Evolutionary conservation across 495 filamentous ascomycete species (phyloP), one percentile per base, ranked within the genome.

Genomic region (Aspergillus diversus): DNA sequence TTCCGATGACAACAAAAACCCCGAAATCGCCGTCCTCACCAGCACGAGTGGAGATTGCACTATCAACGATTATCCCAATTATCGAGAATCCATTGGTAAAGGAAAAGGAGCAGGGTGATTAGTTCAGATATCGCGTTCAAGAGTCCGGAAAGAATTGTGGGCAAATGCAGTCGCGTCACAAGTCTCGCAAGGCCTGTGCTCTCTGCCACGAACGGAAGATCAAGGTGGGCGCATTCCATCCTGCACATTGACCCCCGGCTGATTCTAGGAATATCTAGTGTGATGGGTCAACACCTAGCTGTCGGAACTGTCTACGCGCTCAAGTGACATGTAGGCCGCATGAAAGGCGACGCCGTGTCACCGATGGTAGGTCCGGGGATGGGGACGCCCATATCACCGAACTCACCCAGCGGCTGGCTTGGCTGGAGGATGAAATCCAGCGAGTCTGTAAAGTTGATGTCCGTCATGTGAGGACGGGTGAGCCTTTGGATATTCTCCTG

Each of bases 171-270:
- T 55, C 52, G 13, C 52, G 52, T 34, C 17, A 32, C 8, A 55
- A 55, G 32, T 55, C 52, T 16, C 52, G 52, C 5, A 55, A 55
- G 52, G 52, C 52, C 21, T 55, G 52, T 55, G 52, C 52, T 55
- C 52, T 55, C 2, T 55, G 52, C 16, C 52, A 55, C 34, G 52
- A 55, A 55, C 52, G 52, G 21, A 55, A 55, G 52, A 55, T 55
- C 15, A 31, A 34, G 32, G 52, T 55, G 52, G 16, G 52, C 15
- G 5, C 2, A 5, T 32, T 9, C 13, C 15, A 33, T 55, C 7
- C 32, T 34, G 7, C 33, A 12, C 0, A 31, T 8, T n/a, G 52
- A 55, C 9, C 5, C 17, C 5, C 33, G 7, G 21, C 32, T 55
- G 33, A 55, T 55, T 5, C 2, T 15, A 33, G 34, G 27, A 15